Evolutionary conservation across 2,329 filamentous ascomycete species (phyloP).

Genomic region (Proliferodiscus dingleyae): DNA sequence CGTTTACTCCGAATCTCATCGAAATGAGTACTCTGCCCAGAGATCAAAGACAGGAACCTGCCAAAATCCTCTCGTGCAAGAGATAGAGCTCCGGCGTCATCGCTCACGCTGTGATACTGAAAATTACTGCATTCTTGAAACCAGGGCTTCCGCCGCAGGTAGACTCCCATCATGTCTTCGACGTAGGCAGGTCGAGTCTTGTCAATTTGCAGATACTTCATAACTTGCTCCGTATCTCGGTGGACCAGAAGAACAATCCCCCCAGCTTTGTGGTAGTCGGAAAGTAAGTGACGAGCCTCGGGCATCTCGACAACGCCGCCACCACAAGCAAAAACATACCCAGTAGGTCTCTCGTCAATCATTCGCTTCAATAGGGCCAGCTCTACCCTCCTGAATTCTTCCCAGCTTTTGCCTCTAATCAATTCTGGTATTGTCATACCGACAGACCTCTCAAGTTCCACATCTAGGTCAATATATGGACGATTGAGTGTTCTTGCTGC

Average conservation of each 20-base stretch:
- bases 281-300: slow-evolving; percentile 71
- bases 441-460: slow-evolving; percentile 71
- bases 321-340: slow-evolving; percentile 86
- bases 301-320: slow-evolving; percentile 87
- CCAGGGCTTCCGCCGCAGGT: slow-evolving; percentile 82
- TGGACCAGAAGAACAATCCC: slow-evolving; percentile 86
- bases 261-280: slow-evolving; percentile 66
- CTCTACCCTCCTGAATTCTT: slow-evolving; percentile 78
- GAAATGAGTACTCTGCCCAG: slow-evolving; percentile 54
- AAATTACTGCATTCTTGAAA: slow-evolving; percentile 92
- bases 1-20: slow-evolving; percentile 56
- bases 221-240: slow-evolving; percentile 79
- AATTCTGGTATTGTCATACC: slow-evolving; percentile 81
- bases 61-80: slow-evolving; percentile 56
- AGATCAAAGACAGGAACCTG: slow-evolving; percentile 66
- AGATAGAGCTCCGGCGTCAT: slow-evolving; percentile 26
- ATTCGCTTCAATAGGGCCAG: slow-evolving; percentile 67
- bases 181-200: slow-evolving; percentile 89
- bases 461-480: slow-evolving; percentile 81
- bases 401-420: slow-evolving; percentile 75
- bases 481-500: slow-evolving; percentile 70
- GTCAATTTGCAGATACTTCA: slow-evolving; percentile 83
- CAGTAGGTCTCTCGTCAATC: slow-evolving; percentile 67
- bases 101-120: slow-evolving; percentile 79
- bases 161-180: slow-evolving; percentile 88